phyloP scores from a whole-genome alignment of 352 stramenopile genomes.

The Phytophthora chlamydospora region DNA sequence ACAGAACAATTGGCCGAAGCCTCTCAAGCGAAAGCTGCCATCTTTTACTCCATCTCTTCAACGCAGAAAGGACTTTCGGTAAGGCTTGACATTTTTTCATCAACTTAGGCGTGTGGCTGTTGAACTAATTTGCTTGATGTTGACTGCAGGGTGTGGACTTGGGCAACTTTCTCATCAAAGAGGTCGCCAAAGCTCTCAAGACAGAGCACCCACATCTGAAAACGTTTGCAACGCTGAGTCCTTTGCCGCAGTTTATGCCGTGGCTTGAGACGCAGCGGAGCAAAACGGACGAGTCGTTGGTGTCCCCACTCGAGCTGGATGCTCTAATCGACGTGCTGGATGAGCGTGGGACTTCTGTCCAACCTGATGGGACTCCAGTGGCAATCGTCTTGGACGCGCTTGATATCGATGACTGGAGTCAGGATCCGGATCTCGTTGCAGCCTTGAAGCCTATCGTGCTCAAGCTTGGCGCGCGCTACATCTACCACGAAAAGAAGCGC shows the following conservation, averaged over 20 bases:
- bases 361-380: slow-evolving; percentile 29
- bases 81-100: background rate
- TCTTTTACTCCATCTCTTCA: slow-evolving; percentile 97
- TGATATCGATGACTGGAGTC: slow-evolving; percentile 54
- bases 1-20: slow-evolving; percentile 72
- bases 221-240: slow-evolving; percentile 95
- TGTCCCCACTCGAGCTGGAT: slow-evolving; percentile 42
- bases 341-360: slow-evolving; percentile 9
- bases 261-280: slow-evolving; percentile 91
- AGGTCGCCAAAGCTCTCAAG: slow-evolving; percentile 88
- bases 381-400: slow-evolving; percentile 49
- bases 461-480: slow-evolving; percentile 68
- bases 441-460: slow-evolving; percentile 72
- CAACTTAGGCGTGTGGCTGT: background rate
- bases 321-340: slow-evolving; percentile 38
- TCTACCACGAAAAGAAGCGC: slow-evolving; percentile 85
- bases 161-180: slow-evolving; percentile 96
- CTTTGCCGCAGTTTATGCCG: slow-evolving; percentile 92
- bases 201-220: slow-evolving; percentile 68
- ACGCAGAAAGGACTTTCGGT: slow-evolving; percentile 91
- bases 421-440: slow-evolving; percentile 41
- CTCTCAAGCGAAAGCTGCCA: slow-evolving; percentile 74
- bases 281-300: slow-evolving; percentile 37
- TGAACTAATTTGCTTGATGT: slow-evolving; percentile 4
- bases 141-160: slow-evolving; percentile 90